Conservation (phyloP, 179 eudicot genomes). For the Monotropa hypopitys region DNA sequence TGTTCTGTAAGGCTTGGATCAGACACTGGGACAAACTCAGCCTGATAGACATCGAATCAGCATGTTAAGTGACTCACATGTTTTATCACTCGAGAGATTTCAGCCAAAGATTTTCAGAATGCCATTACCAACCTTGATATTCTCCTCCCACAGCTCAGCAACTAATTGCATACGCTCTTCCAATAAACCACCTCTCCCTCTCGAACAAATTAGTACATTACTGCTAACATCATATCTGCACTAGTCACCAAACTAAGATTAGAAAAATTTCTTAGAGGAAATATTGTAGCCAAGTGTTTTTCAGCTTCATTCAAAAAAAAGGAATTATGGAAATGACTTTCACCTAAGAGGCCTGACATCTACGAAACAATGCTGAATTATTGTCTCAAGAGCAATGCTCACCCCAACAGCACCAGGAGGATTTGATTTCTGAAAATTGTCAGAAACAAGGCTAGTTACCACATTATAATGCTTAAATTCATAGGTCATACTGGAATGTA, state of each 20-base stretch:
- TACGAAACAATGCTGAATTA: constrained; percentile 49
- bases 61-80: background rate
- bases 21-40: constrained; percentile 60
- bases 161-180: constrained; percentile 89
- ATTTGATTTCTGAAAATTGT: constrained; percentile 44
- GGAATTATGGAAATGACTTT: background rate
- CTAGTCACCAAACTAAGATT: background rate
- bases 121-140: constrained; percentile 45
- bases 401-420: constrained; percentile 92
- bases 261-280: background rate
- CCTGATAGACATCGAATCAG: constrained; percentile 33
- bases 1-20: constrained; percentile 97
- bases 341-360: constrained; percentile 63
- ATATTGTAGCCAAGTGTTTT: background rate
- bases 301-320: background rate
- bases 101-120: constrained; percentile 4
- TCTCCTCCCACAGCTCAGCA: constrained; percentile 77
- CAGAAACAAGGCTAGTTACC: background rate
- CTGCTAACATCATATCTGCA: constrained; percentile 44
- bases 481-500: background rate
- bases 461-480: background rate
- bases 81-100: background rate
- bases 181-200: constrained; percentile 89
- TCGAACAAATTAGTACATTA: constrained; percentile 68
- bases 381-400: constrained; percentile 81